A percentile compares a stretch with the other conserved stretches of the same genome.
Conservation (phyloP, 2,329 filamentous ascomycete genomes). For the Nectriaceae sp. region DNA sequence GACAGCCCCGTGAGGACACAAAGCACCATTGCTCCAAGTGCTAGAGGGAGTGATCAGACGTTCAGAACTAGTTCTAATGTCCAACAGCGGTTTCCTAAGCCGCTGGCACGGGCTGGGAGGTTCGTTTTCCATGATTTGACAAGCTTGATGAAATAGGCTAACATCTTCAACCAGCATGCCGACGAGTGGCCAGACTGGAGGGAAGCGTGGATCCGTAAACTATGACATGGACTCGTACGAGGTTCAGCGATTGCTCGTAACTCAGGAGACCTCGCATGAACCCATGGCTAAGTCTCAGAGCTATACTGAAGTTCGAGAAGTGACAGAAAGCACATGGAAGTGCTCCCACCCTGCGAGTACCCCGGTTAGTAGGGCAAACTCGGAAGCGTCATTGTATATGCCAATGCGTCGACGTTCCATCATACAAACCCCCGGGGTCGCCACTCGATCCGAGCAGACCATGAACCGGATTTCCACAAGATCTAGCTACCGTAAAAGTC, state of each 20-base stretch:
- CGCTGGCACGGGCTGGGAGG: conserved; percentile 25
- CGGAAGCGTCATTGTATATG: conserved; percentile 50
- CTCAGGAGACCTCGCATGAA: conserved; percentile 16
- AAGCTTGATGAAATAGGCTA: too few relatives aligned
- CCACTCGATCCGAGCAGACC: conserved; percentile 41
- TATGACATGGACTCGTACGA: conserved; percentile 21
- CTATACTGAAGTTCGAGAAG: conserved; percentile 18
- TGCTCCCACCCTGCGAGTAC: conserved; percentile 18
- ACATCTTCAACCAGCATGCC: conserved; percentile 15
- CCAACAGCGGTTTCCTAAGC: conserved; percentile 14
- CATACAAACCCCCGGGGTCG: conserved; percentile 51
- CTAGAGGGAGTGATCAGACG: not conserved
- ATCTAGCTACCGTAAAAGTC: conserved; percentile 40
- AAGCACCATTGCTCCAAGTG: conserved; percentile 12
- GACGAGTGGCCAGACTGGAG: too few relatives aligned
- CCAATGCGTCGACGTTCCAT: conserved; percentile 51
- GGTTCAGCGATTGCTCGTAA: conserved; percentile 15
- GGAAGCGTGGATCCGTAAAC: conserved; percentile 15
- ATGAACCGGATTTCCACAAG: conserved; percentile 24
- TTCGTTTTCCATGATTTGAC: conserved; percentile 13
- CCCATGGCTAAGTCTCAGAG: conserved; percentile 13
- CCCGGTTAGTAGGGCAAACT: conserved; percentile 36
- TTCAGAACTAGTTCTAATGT: conserved; percentile 17
- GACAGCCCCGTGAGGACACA: conserved; percentile 17
- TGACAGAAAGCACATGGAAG: conserved; percentile 23